Conservation (phyloP, 2,329 filamentous ascomycete genomes). For the Helotiales sp. region DNA sequence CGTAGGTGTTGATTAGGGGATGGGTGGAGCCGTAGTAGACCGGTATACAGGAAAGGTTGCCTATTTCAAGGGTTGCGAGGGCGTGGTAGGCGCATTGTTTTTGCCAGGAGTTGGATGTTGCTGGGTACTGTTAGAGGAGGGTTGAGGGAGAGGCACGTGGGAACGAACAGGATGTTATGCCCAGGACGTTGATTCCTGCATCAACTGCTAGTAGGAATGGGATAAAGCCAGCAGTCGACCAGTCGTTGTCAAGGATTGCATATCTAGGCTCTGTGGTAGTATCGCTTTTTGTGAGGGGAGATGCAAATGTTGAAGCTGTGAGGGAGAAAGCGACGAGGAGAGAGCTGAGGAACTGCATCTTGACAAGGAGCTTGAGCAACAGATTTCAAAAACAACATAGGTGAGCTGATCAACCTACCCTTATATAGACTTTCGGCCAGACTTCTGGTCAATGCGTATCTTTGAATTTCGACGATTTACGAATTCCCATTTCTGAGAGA, state of each 20-base stretch:
- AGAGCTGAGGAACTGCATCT: not conserved
- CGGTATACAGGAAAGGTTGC: constrained; percentile 48
- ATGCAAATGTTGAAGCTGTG: not conserved
- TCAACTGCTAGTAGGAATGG: constrained; percentile 46
- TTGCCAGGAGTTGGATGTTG: constrained; percentile 47
- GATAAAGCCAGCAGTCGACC: constrained; percentile 43
- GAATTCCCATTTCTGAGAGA: not conserved
- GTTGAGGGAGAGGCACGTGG: not conserved
- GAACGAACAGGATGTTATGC: constrained; percentile 33
- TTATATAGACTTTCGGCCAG: not conserved
- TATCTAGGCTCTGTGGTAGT: constrained; percentile 24
- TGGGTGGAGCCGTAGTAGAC: constrained; percentile 48
- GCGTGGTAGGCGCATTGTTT: constrained; percentile 46
- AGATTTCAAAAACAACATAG: not conserved
- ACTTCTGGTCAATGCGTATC: not conserved
- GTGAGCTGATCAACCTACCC: not conserved
- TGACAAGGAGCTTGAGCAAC: not conserved
- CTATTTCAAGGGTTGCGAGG: constrained; percentile 46
- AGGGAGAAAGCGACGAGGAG: not conserved
- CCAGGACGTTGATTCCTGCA: constrained; percentile 45
- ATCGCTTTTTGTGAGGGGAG: not conserved
- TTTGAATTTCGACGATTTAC: not conserved
- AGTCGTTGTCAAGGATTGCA: constrained; percentile 49
- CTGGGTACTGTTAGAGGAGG: constrained; percentile 11
- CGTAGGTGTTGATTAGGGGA: constrained; percentile 47